These are phyloP conservation scores for Bruguiera sexangula DNA, from an alignment of 345 rosid species.

Conservation along the genomic window DNA sequence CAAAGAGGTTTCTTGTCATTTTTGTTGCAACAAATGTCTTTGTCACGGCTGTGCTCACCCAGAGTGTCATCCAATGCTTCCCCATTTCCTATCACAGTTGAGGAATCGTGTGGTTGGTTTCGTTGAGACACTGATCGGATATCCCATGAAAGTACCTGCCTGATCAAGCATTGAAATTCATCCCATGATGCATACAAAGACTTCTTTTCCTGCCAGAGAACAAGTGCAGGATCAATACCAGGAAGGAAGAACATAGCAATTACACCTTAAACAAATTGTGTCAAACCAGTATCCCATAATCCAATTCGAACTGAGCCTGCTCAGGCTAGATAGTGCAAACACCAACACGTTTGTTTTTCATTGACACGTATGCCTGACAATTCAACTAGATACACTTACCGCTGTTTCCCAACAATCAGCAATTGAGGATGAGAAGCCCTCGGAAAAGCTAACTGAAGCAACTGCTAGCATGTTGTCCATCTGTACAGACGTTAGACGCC, in stretches of 20 bases:
- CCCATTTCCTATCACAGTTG: constrained; percentile 6
- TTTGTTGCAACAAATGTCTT: constrained; percentile 17
- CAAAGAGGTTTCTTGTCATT: constrained; percentile 4
- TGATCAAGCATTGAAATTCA: constrained; percentile 60
- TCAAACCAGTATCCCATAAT: no score
- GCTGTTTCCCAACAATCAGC: constrained; percentile 58
- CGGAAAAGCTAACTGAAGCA: constrained; percentile 66
- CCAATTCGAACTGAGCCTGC: no score
- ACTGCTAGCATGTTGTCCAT: constrained; percentile 59
- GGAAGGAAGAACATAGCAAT: background rate
- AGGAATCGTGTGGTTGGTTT: constrained; percentile 46
- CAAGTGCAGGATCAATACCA: background rate
- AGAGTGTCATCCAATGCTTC: constrained; percentile 7
- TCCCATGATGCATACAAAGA: constrained; percentile 66
- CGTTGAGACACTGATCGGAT: constrained; percentile 82
- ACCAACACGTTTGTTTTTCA: no score
- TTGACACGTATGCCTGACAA: no score
- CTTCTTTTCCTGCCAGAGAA: constrained; percentile 50
- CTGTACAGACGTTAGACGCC: constrained; percentile 31
- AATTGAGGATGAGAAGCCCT: constrained; percentile 55
- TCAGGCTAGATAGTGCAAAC: no score
- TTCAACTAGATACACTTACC: constrained; percentile 38
- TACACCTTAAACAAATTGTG: no score
- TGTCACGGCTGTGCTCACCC: constrained; percentile 23
- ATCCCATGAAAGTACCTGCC: constrained; percentile 89